Evolutionary conservation across 495 filamentous ascomycete genomes (phyloP).

Genomic region (Cenococcum geophilum): DNA sequence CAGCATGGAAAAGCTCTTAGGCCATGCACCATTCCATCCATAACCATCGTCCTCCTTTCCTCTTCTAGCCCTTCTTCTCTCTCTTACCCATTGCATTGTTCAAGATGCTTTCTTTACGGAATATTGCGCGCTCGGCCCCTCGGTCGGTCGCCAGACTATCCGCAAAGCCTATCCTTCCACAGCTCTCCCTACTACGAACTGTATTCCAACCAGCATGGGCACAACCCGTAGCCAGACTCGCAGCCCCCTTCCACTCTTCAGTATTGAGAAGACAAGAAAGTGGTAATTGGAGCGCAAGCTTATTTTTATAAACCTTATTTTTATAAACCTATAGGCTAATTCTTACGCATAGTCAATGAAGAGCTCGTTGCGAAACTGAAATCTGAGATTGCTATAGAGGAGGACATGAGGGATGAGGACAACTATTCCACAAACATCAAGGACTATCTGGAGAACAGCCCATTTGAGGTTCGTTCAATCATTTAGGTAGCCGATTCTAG

Average conservation of each 20-base stretch:
- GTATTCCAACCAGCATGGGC: conserved; percentile 48
- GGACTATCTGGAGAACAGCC: conserved; percentile 65
- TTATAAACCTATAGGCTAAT: conserved; percentile 37
- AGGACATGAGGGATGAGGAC: conserved; percentile 49
- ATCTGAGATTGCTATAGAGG: conserved; percentile 66
- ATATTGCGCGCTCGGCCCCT: conserved; percentile 64
- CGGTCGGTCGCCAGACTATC: conserved; percentile 58
- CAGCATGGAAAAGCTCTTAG: conserved; percentile 5
- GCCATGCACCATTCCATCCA: neutral
- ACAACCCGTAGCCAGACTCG: conserved; percentile 49
- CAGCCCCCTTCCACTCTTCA: conserved; percentile 68
- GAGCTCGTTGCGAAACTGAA: conserved; percentile 71
- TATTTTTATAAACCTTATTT: no score
- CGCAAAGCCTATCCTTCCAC: conserved; percentile 49
- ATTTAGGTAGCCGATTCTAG: neutral
- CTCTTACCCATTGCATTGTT: conserved; percentile 12
- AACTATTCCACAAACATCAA: conserved; percentile 56
- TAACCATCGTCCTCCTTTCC: conserved; percentile 7
- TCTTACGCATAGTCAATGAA: conserved; percentile 48
- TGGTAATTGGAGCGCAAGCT: conserved; percentile 29
- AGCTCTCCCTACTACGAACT: conserved; percentile 44
- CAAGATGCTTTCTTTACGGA: conserved; percentile 74
- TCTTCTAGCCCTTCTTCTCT: neutral
- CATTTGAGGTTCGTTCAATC: conserved; percentile 45
- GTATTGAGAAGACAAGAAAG: conserved; percentile 16